Conservation (phyloP, 2,329 filamentous ascomycete genomes). For the Paraphaeosphaeria minitans region DNA sequence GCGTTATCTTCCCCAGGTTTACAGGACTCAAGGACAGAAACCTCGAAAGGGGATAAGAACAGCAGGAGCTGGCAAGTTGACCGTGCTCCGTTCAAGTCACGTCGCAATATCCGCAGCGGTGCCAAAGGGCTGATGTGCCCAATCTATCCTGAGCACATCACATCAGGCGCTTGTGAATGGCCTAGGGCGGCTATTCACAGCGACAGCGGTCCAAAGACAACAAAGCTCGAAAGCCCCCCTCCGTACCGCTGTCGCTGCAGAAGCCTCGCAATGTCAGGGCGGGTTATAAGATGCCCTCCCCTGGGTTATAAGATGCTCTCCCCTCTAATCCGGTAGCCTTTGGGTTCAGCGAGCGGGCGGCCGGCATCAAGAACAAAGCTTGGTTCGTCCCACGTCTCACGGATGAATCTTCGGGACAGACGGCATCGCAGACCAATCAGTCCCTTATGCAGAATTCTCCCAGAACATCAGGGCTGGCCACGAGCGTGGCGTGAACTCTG, state of each 20-base stretch:
- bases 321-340: not conserved
- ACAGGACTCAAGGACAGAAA: not conserved
- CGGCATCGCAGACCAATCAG: constrained; percentile 6
- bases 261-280: not conserved
- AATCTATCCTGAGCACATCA: not conserved
- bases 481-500: constrained; percentile 8
- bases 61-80: not conserved
- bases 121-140: not conserved
- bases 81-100: not conserved
- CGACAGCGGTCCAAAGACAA: not conserved
- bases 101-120: not conserved
- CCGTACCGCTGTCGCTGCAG: not conserved
- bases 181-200: too few species aligned
- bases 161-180: not conserved
- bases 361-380: constrained; percentile 14
- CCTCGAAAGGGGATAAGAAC: not conserved
- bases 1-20: constrained; percentile 16
- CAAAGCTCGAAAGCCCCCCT: constrained; percentile 1
- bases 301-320: not conserved
- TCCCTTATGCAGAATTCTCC: constrained; percentile 21
- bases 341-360: constrained; percentile 5
- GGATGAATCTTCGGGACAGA: not conserved
- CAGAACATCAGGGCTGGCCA: constrained; percentile 18
- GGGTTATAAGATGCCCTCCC: not conserved
- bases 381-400: constrained; percentile 21